A percentile compares a stretch with the other conserved stretches of the same genome.
phyloP scores from a whole-genome alignment of 139 green algal genomes.

The Dunaliella primolecta region DNA sequence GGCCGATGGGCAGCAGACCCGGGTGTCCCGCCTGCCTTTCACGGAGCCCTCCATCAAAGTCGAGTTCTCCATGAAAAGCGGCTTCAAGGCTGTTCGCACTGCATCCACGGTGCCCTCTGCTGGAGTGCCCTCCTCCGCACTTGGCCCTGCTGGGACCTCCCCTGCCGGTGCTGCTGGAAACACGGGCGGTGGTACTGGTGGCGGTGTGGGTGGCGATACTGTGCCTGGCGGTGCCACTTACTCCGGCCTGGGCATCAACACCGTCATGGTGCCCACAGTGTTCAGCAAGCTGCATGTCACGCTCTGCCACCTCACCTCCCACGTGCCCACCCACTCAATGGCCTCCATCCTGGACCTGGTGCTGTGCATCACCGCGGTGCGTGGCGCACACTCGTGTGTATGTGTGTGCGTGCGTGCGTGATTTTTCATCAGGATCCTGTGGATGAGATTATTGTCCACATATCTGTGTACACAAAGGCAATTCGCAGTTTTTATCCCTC shows the following conservation, averaged over 20 bases:
- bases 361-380: conserved; percentile 10
- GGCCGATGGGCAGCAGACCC: background rate
- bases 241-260: background rate
- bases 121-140: background rate
- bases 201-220: too few relatives aligned
- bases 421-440: too few relatives aligned
- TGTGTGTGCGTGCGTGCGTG: background rate
- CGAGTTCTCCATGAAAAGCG: background rate
- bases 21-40: conserved; percentile 9
- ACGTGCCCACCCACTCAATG: conserved; percentile 18
- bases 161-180: background rate
- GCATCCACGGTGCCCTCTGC: background rate
- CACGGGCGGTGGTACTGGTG: background rate
- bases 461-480: too few relatives aligned
- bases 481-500: too few relatives aligned
- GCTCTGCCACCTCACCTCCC: background rate
- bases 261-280: background rate
- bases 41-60: background rate
- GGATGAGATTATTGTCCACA: too few relatives aligned
- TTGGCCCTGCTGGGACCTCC: too few relatives aligned
- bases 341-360: conserved; percentile 5
- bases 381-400: background rate
- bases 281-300: background rate
- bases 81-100: background rate
- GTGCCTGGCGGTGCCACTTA: too few relatives aligned